These are phyloP conservation scores for Lasiosphaeria miniovina DNA, from an alignment of 495 filamentous ascomycete genomes.

Conservation along the genomic window DNA sequence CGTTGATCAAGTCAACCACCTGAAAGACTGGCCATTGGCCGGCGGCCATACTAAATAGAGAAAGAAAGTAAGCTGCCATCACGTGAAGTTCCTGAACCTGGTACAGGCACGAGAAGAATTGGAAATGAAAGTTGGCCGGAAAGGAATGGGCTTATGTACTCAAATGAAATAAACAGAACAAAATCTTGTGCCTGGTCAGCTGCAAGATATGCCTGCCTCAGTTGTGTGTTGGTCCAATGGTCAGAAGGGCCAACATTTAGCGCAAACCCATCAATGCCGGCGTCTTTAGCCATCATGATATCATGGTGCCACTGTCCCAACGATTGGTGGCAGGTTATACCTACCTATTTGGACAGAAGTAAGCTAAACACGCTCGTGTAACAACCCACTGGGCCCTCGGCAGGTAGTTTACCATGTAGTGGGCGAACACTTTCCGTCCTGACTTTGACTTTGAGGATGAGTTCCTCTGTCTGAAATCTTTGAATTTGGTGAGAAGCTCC, in stretches of 20 bases:
- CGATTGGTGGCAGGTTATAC: slow-evolving; percentile 42
- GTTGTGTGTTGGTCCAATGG: slow-evolving; percentile 45
- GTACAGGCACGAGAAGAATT: not conserved
- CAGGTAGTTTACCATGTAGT: slow-evolving; percentile 44
- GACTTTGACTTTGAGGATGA: not conserved
- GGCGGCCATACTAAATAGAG: slow-evolving; percentile 36
- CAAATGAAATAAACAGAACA: slow-evolving; percentile 68
- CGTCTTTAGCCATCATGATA: slow-evolving; percentile 56
- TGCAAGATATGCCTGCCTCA: slow-evolving; percentile 53
- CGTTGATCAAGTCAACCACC: slow-evolving; percentile 57
- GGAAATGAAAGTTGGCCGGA: not conserved
- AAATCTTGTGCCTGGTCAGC: slow-evolving; percentile 53
- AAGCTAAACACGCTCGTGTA: not conserved
- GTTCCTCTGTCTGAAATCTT: not conserved
- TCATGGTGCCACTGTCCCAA: slow-evolving; percentile 56
- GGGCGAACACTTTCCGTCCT: slow-evolving; percentile 31
- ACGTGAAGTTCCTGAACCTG: not conserved
- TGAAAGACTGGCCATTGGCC: slow-evolving; percentile 53
- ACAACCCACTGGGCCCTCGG: not conserved
- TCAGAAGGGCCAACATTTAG: slow-evolving; percentile 62
- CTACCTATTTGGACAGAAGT: slow-evolving; percentile 25
- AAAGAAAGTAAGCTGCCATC: not conserved
- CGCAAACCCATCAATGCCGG: slow-evolving; percentile 70
- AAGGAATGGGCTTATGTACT: slow-evolving; percentile 31
- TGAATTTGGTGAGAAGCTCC: not conserved